Evolutionary conservation across 371 early-diverging fungal species (phyloP), one percentile per base, ranked within the genome.

Genomic region (Rhizopus microsporus): DNA sequence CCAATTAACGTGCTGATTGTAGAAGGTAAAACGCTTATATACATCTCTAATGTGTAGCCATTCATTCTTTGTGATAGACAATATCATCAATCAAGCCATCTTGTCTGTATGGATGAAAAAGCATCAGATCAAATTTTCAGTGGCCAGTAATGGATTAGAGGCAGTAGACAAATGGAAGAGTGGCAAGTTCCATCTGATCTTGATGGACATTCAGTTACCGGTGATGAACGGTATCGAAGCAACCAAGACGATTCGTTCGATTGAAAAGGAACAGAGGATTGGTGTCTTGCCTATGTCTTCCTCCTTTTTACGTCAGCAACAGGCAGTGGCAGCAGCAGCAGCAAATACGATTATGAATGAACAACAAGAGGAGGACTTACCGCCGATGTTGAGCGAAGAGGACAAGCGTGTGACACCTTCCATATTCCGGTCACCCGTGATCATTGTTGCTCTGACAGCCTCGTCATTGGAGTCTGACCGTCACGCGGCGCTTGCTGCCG

Each of bases 381-480:
- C 46, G 30, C 29, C 38, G 37, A 42, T 48, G 17, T 50, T 64
- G 23, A 49, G n/a, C 7, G 44, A 44, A 10, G 38, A 31, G 8
- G 54, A 35, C 16, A 23, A 6, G 8, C 32, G 32, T 10, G 47
- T 16, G n/a, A 46, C 56, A 5, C 5, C 38, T 15, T 38, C 4
- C 13, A 32, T 37, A 0, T 81, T 87, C 57, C 82, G 83, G 44
- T 84, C 90, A 3, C 91, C 89, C 3, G 94, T 91, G 16, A 93
- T 94, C 39, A 93, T 94, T 56, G 92, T 94, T 1, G 95, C 95
- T 0, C 72, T 94, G 46, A 94, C 95, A 0, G 93, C 93, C 2
- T 86, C 91, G 0, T 86, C 89, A 0, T 62, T 87, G 39, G 84
- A 88, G 35, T 82, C 85, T 13, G 93, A 94, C 65, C 79, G 93